Evolutionary conservation across 257 asterid species (phyloP), one percentile per base, ranked within the genome.

Genomic region (Solanum habrochaites): DNA sequence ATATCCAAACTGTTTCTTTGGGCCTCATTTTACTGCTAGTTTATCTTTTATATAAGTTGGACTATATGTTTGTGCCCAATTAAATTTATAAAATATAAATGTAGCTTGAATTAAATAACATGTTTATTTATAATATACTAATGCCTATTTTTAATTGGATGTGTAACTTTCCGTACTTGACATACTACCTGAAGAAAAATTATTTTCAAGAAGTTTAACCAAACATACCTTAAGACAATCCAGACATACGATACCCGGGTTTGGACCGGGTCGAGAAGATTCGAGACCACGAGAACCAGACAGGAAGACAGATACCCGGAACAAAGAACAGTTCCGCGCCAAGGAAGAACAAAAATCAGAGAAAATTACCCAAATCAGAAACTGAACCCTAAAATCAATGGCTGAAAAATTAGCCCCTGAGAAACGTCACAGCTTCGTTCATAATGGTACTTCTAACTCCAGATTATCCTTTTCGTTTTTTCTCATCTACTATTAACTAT

Each of bases 331-430:
- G 49, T 80, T 80, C 67, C 29, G 85, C 43, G 67, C 43, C 67
- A 47, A 80, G 18, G 69, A 81, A 39, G 69, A 81, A 3, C 31
- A 18, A 81, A 77, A 47, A 45, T 78, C 15, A 27, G 66, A 75
- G n/a, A 42, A 81, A 29, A 18, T 47, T 80, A 15, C 85, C 84
- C 64, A 40, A 62, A 86, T 3, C 74, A 67, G 16, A 85, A 75
- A 45, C 86, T 49, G 20, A 81, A 81, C 67, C 85, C 85, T 81
- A 81, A 31, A 49, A 18, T 47, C 21, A 87, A 96, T 96, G 99
- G 94, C 98, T 42, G 99, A 95, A 90, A 96, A 95, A 90, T 90
- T 95, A 92, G 98, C 97, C 62, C 94, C 96, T 7, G 98, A 95
- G 91, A 88, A 91, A 81, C 93, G 90, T 11, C 98, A 95, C 73